Base-by-base conservation (phyloP, 2,329 filamentous ascomycete genomes). In the Cryphonectria naterciae region DNA sequence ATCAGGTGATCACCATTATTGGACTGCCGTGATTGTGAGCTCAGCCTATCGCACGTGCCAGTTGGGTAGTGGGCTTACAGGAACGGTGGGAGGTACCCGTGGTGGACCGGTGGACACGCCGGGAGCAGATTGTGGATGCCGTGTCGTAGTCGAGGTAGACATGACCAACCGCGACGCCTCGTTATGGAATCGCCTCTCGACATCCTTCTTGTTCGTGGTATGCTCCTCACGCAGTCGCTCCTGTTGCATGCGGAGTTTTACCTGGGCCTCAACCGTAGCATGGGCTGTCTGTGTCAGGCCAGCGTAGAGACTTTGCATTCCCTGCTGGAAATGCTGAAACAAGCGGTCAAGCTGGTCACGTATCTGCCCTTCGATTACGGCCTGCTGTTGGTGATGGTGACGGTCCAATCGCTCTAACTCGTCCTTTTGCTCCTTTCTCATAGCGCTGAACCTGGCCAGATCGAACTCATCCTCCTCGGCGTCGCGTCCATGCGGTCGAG, bases 351-450 rank as follows among this genome's bases (percentile, higher is more conserved):
- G 60, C 60, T 68, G 65, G 13, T 49, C 46, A 32, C 67, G 66
- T 4, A 71, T 56, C 66, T 71, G 71, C n/a, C 37, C 46, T 37
- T 72, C 68, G 19, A 72, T 61, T 22, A 37, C 54, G 19, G 49
- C 61, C 1, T 72, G 68, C 4, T 39, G 49, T 19, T 39, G 64
- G n/a, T 64, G 62, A 28, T 71, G 63, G 32, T 68, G 66, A 2
- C 68, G 60, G 39, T 71, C 68, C 19, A 72, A 63, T 1, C 66
- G 69, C 28, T 72, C 70, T 43, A 67, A 58, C 22, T 72, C 71
- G 25, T 72, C 71, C 66, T 68, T 60, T 39, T 67, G 67, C 37
- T 71, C 71, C 66, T 71, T 72, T 13, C 61, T 70, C 13, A 72
- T 28, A 0, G 71, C 71, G 11, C 62, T 67, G 39, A 63, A 71